These are phyloP conservation scores for Tulasnella sp. DNA, from an alignment of 768 basidiomycete species.

Conservation along the genomic window DNA sequence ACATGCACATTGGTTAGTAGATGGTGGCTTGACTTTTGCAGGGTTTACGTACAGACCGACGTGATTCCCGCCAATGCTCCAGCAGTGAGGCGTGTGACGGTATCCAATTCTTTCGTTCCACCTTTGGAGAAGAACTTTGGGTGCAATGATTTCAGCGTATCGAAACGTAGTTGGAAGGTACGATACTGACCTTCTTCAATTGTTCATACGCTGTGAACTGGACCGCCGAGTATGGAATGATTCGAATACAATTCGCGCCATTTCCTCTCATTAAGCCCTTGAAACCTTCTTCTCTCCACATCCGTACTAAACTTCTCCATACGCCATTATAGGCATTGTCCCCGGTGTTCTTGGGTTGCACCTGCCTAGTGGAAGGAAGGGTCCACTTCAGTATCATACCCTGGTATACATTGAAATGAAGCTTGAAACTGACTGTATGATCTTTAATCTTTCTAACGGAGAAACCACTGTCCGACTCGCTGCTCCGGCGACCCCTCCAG, in stretches of 20 bases:
- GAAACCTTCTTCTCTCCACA: conserved; percentile 92
- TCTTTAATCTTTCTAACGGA: conserved; percentile 87
- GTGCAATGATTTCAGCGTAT: not conserved
- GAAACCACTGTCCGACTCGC: conserved; percentile 85
- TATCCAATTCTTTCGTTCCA: conserved; percentile 71
- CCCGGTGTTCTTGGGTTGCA: conserved; percentile 53
- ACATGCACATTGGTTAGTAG: conserved; percentile 9
- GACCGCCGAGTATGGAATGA: conserved; percentile 67
- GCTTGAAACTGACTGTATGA: conserved; percentile 67
- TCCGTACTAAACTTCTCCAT: conserved; percentile 69
- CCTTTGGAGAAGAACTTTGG: conserved; percentile 54
- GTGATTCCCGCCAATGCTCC: conserved; percentile 91
- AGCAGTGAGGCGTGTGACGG: conserved; percentile 70
- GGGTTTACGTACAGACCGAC: conserved; percentile 64
- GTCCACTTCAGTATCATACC: not conserved
- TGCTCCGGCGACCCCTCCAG: conserved; percentile 44
- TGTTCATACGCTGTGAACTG: conserved; percentile 61
- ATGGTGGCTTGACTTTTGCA: not conserved
- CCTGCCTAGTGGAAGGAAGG: conserved; percentile 51
- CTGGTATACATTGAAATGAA: conserved; percentile 5
- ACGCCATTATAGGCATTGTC: conserved; percentile 71
- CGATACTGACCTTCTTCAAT: conserved; percentile 58
- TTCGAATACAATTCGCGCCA: conserved; percentile 74
- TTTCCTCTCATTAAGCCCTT: conserved; percentile 91
- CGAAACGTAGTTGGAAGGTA: not conserved